Conservation (phyloP, 179 eudicot genomes). For the Drosera spatulata region DNA sequence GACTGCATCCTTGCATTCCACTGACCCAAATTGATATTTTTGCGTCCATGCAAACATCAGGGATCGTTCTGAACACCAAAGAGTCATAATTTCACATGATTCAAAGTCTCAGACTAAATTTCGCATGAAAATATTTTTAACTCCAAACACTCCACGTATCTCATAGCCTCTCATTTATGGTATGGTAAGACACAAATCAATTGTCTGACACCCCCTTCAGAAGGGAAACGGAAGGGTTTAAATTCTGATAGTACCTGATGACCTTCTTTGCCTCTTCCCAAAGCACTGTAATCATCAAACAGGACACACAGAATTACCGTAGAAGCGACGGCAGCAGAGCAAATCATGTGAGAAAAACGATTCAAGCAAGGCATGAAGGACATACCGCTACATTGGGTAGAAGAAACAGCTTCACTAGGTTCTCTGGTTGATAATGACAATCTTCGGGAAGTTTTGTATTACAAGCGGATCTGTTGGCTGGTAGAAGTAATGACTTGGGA, state of each 20-base stretch:
- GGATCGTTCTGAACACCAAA: too few relatives aligned
- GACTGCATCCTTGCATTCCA: too few relatives aligned
- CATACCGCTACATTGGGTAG: conserved; percentile 68
- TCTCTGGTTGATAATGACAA: conserved; percentile 94
- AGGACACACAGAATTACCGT: neutral
- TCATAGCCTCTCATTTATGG: neutral
- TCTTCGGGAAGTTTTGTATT: conserved; percentile 89
- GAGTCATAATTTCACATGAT: too few relatives aligned
- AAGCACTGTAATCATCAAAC: conserved; percentile 57
- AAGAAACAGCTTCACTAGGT: conserved; percentile 89
- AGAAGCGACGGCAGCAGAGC: too few relatives aligned
- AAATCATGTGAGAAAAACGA: too few relatives aligned
- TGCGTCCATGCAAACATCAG: too few relatives aligned
- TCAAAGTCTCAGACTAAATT: neutral
- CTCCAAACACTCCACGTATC: neutral
- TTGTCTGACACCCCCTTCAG: neutral
- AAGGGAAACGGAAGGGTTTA: neutral
- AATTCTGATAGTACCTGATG: conserved; percentile 24
- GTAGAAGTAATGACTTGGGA: conserved; percentile 67
- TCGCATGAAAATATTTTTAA: neutral
- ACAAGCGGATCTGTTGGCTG: conserved; percentile 50
- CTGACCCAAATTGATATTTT: too few relatives aligned
- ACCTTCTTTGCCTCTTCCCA: conserved; percentile 58
- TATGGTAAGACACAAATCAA: neutral
- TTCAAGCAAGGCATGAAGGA: too few relatives aligned